These are phyloP conservation scores for Elsinoe perseae DNA, from an alignment of 2,329 filamentous ascomycete species.

Conservation along the genomic window DNA sequence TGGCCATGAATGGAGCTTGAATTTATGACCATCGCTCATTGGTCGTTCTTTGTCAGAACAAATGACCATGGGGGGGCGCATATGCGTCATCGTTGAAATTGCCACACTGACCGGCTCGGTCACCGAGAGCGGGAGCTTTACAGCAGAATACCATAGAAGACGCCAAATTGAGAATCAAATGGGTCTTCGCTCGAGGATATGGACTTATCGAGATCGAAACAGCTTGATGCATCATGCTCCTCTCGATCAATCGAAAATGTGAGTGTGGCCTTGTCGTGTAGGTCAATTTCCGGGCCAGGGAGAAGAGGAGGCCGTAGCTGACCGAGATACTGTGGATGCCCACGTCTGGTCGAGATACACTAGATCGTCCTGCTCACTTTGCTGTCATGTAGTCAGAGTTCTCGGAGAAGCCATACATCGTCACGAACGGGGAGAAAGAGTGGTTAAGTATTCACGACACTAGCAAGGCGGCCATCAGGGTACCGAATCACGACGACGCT, in stretches of 20 bases:
- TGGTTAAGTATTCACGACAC: neutral
- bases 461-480: neutral
- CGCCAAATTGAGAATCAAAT: neutral
- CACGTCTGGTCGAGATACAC: neutral
- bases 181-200: no score
- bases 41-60: neutral
- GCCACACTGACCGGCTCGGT: neutral
- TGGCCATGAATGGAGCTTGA: neutral
- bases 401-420: no score
- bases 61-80: neutral
- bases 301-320: neutral
- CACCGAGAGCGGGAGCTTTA: neutral
- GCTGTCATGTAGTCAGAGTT: no score
- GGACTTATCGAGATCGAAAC: no score
- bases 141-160: neutral
- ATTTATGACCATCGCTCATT: neutral
- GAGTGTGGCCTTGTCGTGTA: neutral
- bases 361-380: no score
- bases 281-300: neutral
- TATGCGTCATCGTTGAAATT: neutral
- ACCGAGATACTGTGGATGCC: neutral
- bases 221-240: neutral
- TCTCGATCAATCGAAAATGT: neutral
- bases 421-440: neutral
- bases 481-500: conserved; percentile 1